These are phyloP conservation scores for Angophora floribunda DNA, from an alignment of 345 rosid genomes.

Conservation along the genomic window DNA sequence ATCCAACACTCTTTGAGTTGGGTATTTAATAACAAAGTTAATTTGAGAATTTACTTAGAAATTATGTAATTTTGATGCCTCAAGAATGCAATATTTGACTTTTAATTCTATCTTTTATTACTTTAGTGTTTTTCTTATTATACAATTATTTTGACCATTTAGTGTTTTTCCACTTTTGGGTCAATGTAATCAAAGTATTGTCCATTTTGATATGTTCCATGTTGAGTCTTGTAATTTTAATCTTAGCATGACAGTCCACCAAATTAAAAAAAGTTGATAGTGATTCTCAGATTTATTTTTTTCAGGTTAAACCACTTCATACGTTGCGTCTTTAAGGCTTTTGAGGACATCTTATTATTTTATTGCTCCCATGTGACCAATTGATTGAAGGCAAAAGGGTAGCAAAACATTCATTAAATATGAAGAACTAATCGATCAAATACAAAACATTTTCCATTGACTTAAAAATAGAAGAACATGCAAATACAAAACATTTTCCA, in stretches of 20 bases:
- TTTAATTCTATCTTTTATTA: too few relatives aligned
- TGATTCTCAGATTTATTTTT: not conserved
- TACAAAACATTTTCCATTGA: fast-evolving
- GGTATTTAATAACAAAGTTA: too few relatives aligned
- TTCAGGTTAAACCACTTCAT: not conserved
- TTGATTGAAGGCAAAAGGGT: not conserved
- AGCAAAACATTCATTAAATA: fast-evolving
- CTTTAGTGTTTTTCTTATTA: too few relatives aligned
- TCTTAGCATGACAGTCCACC: too few relatives aligned
- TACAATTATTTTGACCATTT: not conserved
- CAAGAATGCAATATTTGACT: fast-evolving
- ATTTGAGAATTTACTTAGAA: fast-evolving
- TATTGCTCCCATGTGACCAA: not conserved
- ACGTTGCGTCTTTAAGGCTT: not conserved
- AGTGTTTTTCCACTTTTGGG: too few relatives aligned
- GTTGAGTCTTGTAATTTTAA: too few relatives aligned
- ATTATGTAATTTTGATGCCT: fast-evolving
- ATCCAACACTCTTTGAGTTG: not conserved
- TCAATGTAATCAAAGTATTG: fast-evolving
- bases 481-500: too few relatives aligned
- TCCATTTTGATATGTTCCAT: too few relatives aligned
- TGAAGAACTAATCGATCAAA: not conserved
- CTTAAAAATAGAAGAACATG: not conserved
- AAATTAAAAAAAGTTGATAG: too few relatives aligned
- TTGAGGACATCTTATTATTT: not conserved